A percentile compares a stretch with the other conserved stretches of the same genome.
phyloP scores from a whole-genome alignment of 768 basidiomycete genomes.

The Kwoniella dejecticola region DNA sequence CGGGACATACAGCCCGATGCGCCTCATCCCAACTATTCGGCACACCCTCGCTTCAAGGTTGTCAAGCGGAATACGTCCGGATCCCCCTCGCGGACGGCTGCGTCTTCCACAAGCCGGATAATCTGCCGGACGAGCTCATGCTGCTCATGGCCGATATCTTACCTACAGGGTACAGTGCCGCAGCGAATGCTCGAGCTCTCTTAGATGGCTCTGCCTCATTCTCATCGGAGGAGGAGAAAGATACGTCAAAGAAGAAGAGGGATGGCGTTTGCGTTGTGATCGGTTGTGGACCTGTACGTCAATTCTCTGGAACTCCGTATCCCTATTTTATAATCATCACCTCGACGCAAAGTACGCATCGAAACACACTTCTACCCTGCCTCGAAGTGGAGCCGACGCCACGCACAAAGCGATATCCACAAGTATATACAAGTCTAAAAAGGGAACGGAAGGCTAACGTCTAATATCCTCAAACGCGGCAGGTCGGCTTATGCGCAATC shows the following conservation, averaged over 20 bases:
- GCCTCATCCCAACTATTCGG: conserved; percentile 38
- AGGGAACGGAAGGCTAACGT: too few relatives aligned
- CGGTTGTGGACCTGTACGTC: conserved; percentile 55
- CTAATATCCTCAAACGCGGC: too few relatives aligned
- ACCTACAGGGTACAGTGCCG: conserved; percentile 51
- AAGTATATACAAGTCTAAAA: too few relatives aligned
- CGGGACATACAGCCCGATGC: conserved; percentile 46
- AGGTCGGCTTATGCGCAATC: conserved; percentile 54
- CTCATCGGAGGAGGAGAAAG: too few relatives aligned
- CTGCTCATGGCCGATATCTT: conserved; percentile 53
- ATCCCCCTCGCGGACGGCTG: conserved; percentile 45
- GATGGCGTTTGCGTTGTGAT: conserved; percentile 50
- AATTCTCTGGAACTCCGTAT: not conserved
- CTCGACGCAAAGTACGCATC: too few relatives aligned
- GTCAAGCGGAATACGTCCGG: conserved; percentile 51
- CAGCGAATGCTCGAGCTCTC: conserved; percentile 47
- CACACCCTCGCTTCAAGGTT: conserved; percentile 36
- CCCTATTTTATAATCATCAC: too few relatives aligned
- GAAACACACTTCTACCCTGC: too few relatives aligned
- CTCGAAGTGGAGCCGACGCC: too few relatives aligned
- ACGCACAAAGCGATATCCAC: not conserved
- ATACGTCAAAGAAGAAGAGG: conserved; percentile 14
- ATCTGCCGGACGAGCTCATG: conserved; percentile 36
- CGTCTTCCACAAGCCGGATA: conserved; percentile 40
- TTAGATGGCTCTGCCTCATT: conserved; percentile 35